phyloP scores from a whole-genome alignment of 441 rosid species.

The Populus hybrid region DNA sequence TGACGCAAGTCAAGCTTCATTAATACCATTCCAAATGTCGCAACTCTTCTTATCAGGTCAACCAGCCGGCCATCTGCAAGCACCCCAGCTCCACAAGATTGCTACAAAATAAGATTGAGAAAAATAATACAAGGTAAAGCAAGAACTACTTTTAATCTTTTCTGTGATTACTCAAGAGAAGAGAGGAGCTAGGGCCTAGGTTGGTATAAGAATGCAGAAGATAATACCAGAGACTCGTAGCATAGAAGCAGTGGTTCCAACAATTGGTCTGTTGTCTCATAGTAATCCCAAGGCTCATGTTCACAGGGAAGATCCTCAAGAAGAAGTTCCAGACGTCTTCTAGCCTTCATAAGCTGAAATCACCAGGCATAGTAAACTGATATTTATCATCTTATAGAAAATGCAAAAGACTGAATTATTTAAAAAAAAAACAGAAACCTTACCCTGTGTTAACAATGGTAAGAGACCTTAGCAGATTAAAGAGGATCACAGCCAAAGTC shows the following conservation, averaged over 20 bases:
- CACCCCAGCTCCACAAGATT: constrained; percentile 77
- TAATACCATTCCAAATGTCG: constrained; percentile 87
- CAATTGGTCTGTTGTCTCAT: constrained; percentile 78
- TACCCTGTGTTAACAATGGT: background rate
- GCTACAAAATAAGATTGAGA: constrained; percentile 44
- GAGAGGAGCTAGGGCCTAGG: background rate
- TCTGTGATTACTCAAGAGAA: background rate
- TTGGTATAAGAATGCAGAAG: constrained; percentile 9
- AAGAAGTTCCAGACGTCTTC: constrained; percentile 73
- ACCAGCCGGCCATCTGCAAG: constrained; percentile 94
- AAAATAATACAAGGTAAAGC: constrained; percentile 16
- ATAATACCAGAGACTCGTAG: constrained; percentile 79
- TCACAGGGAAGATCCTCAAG: constrained; percentile 95
- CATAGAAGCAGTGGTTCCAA: constrained; percentile 84
- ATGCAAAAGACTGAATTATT: background rate
- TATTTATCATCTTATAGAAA: constrained; percentile 7
- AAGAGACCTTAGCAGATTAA: background rate
- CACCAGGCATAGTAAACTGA: constrained; percentile 19
- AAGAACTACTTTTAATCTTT: constrained; percentile 7
- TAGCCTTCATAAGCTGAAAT: constrained; percentile 80
- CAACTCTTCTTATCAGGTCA: constrained; percentile 89
- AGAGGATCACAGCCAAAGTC: background rate
- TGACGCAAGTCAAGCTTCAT: constrained; percentile 98
- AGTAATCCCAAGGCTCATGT: constrained; percentile 67
- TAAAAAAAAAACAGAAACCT: constrained; percentile 3